Base-by-base conservation (phyloP, 441 rosid genomes). In the Biscutella laevigata region DNA sequence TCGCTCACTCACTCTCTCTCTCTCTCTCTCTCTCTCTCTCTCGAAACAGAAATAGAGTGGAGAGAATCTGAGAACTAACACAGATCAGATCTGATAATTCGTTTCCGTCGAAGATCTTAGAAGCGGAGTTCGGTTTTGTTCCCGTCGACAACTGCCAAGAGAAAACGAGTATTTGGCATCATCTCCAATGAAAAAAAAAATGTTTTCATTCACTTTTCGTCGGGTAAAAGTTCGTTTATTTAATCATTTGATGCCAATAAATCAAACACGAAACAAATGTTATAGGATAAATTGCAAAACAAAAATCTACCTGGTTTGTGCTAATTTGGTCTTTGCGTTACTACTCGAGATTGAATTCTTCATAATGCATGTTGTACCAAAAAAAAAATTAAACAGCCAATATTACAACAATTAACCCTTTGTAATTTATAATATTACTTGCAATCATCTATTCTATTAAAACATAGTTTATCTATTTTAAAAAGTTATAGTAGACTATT, bases 131-230 rank as follows among this genome's bases (percentile, higher is more conserved):
- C 71, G 53, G 66, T 59, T 67, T 59, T 46, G 27, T 53, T 53
- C 46, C 66, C 57, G 66, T 53, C 66, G 66, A 59, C 52, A 62
- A 59, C 66, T 67, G 66, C 62, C 62, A 60, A 46, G 39, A 65
- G 57, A 59, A 66, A 59, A 66, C 65, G 66, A 53, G 66, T 17
- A 66, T 46, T 59, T 66, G 51, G 57, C 20, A 17, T 59, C 20
- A 17, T 59, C 66, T 66, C 57, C 44, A 43, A 22, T 24, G 1
- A 19, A 39, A 3, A 32, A 3, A 32, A 4, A 4, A 25, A 26
- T 24, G 22, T 36, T 54, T 30, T 46, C 45, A 6, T 34, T 25
- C 37, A 11, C 48, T 58, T 57, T 29, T 37, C 64, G 15, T 57
- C 64, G 12, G 30, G 35, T 36, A 2, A 41, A 65, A 64, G 50